Base-by-base conservation (phyloP, 2,329 filamentous ascomycete genomes). In the Alternaria sp. region DNA sequence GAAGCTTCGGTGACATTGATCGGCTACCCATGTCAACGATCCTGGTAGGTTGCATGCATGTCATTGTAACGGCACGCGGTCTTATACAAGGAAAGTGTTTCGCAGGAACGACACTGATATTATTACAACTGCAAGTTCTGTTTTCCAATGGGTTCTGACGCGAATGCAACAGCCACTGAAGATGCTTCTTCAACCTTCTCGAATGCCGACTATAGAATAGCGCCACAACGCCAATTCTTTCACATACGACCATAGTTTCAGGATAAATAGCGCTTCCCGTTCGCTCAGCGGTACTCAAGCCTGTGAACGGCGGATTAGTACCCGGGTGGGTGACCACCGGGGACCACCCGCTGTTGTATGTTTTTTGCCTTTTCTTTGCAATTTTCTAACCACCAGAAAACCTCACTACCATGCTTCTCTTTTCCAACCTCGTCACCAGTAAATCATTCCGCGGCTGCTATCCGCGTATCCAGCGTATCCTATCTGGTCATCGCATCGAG, bases 11-110 rank as follows among this genome's bases (percentile, higher is more conserved):
- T 65, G 43, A 60, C 56, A 57, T 45, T 32, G 25, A 57, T 63
- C 60, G 60, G 57, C 54, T 58, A 68, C 56, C 61, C 64, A 62
- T 68, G 66, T 64, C 49, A 19, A 57, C 26, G 32, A 66, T 45
- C 66, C 66, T 57, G 47, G 63, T 64, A 44, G 19, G 44, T 19
- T 49, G 47, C 56, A 59, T 54, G 49, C 49, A 59, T 45, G 57
- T 45, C 61, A 64, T 64, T 59, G 23, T n/a, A 49, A 62, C 59
- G 40, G 59, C 59, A 59, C 30, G n/a, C 30, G 13, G 49, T 17
- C 32, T 36, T 9, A 25, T 11, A 25, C 28, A 25, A 5, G 11
- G 7, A 21, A n/a, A 9, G n/a, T 6, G 4, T 25, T n/a, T 40
- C 30, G 19, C 32, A 36, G 13, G 15, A 3, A 25, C 13, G 5